These are phyloP conservation scores for Teunomyces lycoperdinae DNA, from an alignment of 805 yeast species.

Conservation along the genomic window DNA sequence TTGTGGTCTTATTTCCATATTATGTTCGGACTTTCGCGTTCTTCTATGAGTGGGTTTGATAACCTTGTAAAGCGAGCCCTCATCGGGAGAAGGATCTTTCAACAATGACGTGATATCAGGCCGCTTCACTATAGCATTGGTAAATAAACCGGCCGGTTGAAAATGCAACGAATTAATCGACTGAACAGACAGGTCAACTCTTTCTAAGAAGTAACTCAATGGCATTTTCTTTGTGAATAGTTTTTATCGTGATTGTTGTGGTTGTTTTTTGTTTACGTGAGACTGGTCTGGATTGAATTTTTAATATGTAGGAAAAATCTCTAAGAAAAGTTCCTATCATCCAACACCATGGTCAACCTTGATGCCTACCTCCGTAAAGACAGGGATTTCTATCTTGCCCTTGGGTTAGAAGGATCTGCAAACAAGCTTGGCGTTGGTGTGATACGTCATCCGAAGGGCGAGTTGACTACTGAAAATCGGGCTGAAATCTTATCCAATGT, in stretches of 20 bases:
- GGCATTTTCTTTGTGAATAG: constrained; percentile 5
- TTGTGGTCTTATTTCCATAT: constrained; percentile 32
- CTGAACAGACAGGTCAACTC: constrained; percentile 38
- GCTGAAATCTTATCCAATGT: constrained; percentile 85
- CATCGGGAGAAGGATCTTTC: constrained; percentile 56
- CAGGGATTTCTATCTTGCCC: constrained; percentile 58
- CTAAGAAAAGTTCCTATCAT: not conserved
- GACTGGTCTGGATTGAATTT: no score
- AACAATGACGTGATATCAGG: constrained; percentile 56
- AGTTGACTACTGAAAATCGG: constrained; percentile 50
- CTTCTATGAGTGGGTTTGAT: constrained; percentile 16
- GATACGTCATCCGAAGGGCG: constrained; percentile 69
- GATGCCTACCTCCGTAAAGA: constrained; percentile 44
- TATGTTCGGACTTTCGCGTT: constrained; percentile 1
- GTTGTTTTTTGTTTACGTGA: not conserved
- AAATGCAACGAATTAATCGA: constrained; percentile 46
- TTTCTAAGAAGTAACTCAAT: constrained; percentile 23
- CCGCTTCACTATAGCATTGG: constrained; percentile 55
- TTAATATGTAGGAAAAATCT: not conserved
- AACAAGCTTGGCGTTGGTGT: constrained; percentile 95
- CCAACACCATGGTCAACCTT: constrained; percentile 39
- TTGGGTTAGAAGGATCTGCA: constrained; percentile 97
- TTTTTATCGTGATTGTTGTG: constrained; percentile 11
- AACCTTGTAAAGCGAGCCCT: constrained; percentile 48
- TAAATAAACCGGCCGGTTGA: constrained; percentile 58